Conservation (phyloP, 768 basidiomycete genomes). For the Tricholoma furcatifolium region DNA sequence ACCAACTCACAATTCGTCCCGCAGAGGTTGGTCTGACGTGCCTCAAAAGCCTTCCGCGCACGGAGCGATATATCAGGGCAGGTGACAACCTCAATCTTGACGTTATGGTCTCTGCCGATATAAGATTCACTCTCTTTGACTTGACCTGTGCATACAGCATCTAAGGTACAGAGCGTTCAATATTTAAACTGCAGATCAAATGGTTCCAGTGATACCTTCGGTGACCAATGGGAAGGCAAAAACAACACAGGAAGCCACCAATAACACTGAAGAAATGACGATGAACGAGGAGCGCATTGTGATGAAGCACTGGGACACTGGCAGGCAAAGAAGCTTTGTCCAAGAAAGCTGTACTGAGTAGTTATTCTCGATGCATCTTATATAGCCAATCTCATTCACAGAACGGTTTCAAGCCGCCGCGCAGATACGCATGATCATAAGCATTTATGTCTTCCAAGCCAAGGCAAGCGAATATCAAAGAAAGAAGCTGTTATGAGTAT, state of each 20-base stretch:
- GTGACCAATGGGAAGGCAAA: constrained; percentile 2
- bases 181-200: too few relatives aligned
- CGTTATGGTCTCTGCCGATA: constrained; percentile 43
- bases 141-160: constrained; percentile 20
- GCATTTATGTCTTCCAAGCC: background rate
- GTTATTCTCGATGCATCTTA: background rate
- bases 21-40: constrained; percentile 40
- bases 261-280: background rate
- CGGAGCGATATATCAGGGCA: constrained; percentile 25
- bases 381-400: background rate
- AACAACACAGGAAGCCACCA: background rate
- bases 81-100: constrained; percentile 33
- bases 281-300: background rate
- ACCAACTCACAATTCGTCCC: constrained; percentile 34
- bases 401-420: background rate
- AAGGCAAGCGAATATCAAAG: background rate
- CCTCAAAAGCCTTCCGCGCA: constrained; percentile 13
- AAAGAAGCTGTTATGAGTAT: too few relatives aligned
- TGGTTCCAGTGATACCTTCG: constrained; percentile 5
- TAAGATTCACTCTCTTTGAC: constrained; percentile 26
- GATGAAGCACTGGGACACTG: background rate
- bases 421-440: background rate
- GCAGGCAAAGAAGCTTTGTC: too few relatives aligned
- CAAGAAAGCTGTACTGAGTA: background rate
- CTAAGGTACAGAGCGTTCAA: constrained; percentile 1